Percentiles rank a stretch among this genome's conserved stretches.
These are phyloP conservation scores for Mortierella polycephala DNA, from an alignment of 371 early-diverging fungal genomes.

Conservation along the genomic window DNA sequence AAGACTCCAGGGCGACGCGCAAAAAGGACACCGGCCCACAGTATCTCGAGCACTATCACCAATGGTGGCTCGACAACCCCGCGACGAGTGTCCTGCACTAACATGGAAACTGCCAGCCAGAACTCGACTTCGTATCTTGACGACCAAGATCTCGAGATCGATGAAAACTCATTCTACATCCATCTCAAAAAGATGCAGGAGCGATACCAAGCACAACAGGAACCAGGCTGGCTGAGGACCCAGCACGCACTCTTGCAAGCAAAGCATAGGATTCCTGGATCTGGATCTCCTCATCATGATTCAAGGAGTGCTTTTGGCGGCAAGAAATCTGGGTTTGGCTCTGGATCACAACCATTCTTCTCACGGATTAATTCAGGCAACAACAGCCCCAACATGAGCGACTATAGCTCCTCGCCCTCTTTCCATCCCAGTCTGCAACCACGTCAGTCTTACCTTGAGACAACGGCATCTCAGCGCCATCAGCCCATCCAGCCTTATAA, in stretches of 20 bases:
- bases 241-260: conserved; percentile 47
- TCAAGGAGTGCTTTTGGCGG: conserved; percentile 4
- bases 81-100: conserved; percentile 28
- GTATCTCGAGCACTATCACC: conserved; percentile 45
- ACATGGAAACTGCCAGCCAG: conserved; percentile 31
- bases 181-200: conserved; percentile 52
- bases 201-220: conserved; percentile 33
- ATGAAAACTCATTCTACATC: conserved; percentile 47
- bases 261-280: conserved; percentile 27
- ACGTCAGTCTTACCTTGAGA: conserved; percentile 12
- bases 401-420: conserved; percentile 46
- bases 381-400: conserved; percentile 37
- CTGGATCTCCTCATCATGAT: conserved; percentile 24
- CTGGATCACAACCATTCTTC: conserved; percentile 28
- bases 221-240: conserved; percentile 43
- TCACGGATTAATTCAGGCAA: conserved; percentile 27
- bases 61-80: conserved; percentile 25
- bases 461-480: conserved; percentile 22
- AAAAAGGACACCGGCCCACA: conserved; percentile 41
- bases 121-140: conserved; percentile 37
- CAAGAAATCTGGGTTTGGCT: conserved; percentile 10
- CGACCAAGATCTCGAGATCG: conserved; percentile 44
- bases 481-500: conserved; percentile 42
- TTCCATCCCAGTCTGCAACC: conserved; percentile 16
- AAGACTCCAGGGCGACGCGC: conserved; percentile 45